Evolutionary conservation across 768 basidiomycete species (phyloP), one percentile per base, ranked within the genome.

Genomic region (Phanerochaete carnosa): DNA sequence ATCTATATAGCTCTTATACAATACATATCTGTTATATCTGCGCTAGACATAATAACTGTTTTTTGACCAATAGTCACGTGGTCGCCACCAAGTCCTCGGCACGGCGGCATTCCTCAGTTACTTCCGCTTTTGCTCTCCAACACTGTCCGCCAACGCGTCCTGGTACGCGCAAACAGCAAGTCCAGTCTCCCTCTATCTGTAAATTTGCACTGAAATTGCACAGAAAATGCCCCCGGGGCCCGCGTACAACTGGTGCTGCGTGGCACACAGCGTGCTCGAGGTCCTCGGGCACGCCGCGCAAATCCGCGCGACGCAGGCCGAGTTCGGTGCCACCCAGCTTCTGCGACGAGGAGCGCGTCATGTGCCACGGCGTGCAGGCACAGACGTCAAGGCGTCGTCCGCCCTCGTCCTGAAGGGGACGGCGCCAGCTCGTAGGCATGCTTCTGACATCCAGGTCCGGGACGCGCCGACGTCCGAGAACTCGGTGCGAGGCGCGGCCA

Each of bases 221-320:
- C 25, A 26, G 25, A 29, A 30, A 28, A 58, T 58, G 57, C 57
- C 57, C 15, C 57, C 57, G 26, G 57, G 57, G 25, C 57, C 57
- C 22, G 57, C 57, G 13, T 90, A 82, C 75, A 88, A 87, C 77
- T 88, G 86, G 84, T 70, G 89, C 58, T 88, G 87, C 67, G 88
- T 89, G 30, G 75, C 83, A 50, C 80, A 83, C 60, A 83, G 87
- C 15, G 73, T 82, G 22, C 75, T 79, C 56, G 83, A 88, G 58
- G 85, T 92, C 57, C 69, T 88, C 35, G 75, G 80, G 12, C 82
- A 86, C 78, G 88, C 86, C 33, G 84, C 84, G 3, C 80, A 79
- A 35, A 80, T 88, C 35, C 80, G 84, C 69, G 80, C 79, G 22
- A 71, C 79, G 1, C 74, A 74, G 58, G 47, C 69, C n/a, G 55